phyloP scores from a whole-genome alignment of 2,329 filamentous ascomycete genomes.

The Madurella fahalii region DNA sequence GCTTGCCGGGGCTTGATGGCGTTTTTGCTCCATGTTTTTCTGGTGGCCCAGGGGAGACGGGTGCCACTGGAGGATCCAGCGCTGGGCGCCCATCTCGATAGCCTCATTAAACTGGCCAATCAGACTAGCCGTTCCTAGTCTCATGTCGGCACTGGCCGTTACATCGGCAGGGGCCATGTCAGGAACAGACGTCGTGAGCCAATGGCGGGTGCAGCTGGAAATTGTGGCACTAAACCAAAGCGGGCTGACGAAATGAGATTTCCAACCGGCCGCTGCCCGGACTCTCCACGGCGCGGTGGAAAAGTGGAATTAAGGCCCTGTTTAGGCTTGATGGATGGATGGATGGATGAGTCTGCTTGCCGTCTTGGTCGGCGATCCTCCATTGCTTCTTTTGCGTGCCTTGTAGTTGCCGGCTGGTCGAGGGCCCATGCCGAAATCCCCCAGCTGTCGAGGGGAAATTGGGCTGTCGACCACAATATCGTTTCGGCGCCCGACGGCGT shows the following conservation, averaged over 20 bases:
- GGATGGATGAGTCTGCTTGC: neutral
- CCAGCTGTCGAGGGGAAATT: neutral
- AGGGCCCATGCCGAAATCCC: too few species aligned
- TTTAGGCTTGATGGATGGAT: neutral
- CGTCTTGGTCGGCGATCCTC: neutral
- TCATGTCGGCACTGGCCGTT: conserved; percentile 28
- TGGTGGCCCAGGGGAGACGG: conserved; percentile 6
- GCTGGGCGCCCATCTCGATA: conserved; percentile 21
- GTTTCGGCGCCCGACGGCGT: too few species aligned
- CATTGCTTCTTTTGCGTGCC: conserved; percentile 1
- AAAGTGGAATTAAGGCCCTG: neutral
- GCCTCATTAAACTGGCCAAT: conserved; percentile 23
- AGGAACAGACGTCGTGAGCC: conserved; percentile 19
- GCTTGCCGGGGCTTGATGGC: neutral
- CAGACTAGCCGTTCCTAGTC: conserved; percentile 20
- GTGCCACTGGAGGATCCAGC: conserved; percentile 16
- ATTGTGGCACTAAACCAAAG: conserved; percentile 17
- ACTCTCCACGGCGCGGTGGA: too few species aligned
- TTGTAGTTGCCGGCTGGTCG: neutral
- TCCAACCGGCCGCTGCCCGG: conserved; percentile 1
- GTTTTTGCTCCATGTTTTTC: conserved; percentile 12
- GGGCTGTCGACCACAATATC: conserved; percentile 4
- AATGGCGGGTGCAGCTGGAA: conserved; percentile 18
- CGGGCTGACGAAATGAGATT: conserved; percentile 23
- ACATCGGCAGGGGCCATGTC: conserved; percentile 17